Percentiles rank a stretch among this genome's conserved stretches.
These are phyloP conservation scores for Aspergillus viridinutans DNA, from an alignment of 2,329 filamentous ascomycete genomes.

Conservation along the genomic window DNA sequence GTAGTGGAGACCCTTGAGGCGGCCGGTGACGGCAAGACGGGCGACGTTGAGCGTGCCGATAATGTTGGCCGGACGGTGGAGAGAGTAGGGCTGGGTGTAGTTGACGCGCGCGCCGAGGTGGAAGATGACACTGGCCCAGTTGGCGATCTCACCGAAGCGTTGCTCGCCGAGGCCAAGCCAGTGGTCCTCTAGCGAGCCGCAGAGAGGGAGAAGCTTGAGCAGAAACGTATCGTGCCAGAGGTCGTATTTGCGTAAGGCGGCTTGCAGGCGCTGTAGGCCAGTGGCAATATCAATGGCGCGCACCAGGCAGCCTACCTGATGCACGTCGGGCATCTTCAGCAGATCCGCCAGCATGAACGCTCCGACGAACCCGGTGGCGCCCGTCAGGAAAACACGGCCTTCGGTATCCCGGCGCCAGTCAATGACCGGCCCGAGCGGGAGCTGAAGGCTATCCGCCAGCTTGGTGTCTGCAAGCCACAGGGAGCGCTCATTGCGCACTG, in stretches of 20 bases:
- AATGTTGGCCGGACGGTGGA: conserved; percentile 67
- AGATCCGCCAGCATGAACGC: conserved; percentile 69
- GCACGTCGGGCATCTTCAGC: conserved; percentile 50
- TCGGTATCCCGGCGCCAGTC: conserved; percentile 19
- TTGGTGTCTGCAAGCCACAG: conserved; percentile 16
- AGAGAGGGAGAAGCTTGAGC: conserved; percentile 11
- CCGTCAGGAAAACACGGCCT: conserved; percentile 65
- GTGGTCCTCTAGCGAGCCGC: conserved; percentile 64
- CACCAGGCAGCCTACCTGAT: conserved; percentile 66
- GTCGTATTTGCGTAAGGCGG: conserved; percentile 8
- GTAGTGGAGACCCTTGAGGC: conserved; percentile 21
- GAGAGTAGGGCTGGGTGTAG: conserved; percentile 70
- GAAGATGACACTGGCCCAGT: conserved; percentile 64
- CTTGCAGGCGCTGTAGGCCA: conserved; percentile 4
- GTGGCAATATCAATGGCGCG: conserved; percentile 54
- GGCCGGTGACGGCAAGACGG: conserved; percentile 55
- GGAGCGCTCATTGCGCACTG: conserved; percentile 9
- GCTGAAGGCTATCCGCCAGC: conserved; percentile 9
- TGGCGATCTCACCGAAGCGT: conserved; percentile 39
- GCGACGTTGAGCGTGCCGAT: conserved; percentile 68
- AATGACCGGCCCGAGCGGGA: not conserved
- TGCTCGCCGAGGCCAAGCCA: conserved; percentile 46
- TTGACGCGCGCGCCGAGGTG: conserved; percentile 74
- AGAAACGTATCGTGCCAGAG: conserved; percentile 3
- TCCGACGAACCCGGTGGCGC: conserved; percentile 79